These are phyloP conservation scores for Euclidium syriacum DNA, from an alignment of 345 rosid genomes.

Conservation along the genomic window DNA sequence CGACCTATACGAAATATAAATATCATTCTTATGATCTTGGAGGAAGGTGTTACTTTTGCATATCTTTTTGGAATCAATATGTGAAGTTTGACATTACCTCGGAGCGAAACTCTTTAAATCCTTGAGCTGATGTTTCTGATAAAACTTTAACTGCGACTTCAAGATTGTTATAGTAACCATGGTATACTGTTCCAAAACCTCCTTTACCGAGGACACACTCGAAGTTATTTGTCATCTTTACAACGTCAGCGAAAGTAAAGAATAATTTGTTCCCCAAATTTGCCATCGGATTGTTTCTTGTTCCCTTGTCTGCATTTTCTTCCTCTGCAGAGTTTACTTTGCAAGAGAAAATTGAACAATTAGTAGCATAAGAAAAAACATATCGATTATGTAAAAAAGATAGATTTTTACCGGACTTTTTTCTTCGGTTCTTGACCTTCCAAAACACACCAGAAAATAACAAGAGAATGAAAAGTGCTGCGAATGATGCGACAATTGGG, in stretches of 20 bases:
- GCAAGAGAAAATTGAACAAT: neutral
- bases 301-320: slow-evolving; percentile 3
- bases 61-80: no score
- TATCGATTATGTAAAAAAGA: neutral
- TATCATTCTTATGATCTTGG: neutral
- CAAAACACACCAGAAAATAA: slow-evolving; percentile 3
- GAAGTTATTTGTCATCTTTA: slow-evolving; percentile 44
- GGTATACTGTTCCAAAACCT: slow-evolving; percentile 60
- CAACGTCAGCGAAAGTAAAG: slow-evolving; percentile 31
- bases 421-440: slow-evolving; percentile 14
- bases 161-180: slow-evolving; percentile 31
- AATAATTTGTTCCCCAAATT: slow-evolving; percentile 8
- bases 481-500: slow-evolving; percentile 18
- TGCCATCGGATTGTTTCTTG: neutral
- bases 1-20: slow-evolving; percentile 26
- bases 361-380: neutral
- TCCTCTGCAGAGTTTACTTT: slow-evolving; percentile 13
- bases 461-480: slow-evolving; percentile 15
- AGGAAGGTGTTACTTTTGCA: neutral
- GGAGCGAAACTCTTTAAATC: slow-evolving; percentile 40
- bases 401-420: slow-evolving; percentile 6
- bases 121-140: slow-evolving; percentile 43
- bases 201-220: slow-evolving; percentile 42
- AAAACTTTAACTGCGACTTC: slow-evolving; percentile 53
- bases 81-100: no score